A percentile compares a stretch with the other conserved stretches of the same genome.
phyloP scores from a whole-genome alignment of 108 stramenopile species.

The Pseudonitzschia pungens region DNA sequence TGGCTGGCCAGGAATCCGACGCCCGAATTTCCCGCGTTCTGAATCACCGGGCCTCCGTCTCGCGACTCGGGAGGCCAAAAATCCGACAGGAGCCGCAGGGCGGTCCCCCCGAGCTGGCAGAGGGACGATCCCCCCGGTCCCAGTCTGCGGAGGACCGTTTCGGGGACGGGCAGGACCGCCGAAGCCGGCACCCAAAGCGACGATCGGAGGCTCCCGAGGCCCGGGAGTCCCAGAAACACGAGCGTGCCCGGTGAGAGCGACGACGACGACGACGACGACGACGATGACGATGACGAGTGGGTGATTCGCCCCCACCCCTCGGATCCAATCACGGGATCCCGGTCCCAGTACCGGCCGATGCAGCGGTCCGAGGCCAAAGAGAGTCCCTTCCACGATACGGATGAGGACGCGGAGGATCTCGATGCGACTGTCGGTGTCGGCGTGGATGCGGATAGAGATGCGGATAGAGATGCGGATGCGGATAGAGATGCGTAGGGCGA shows the following conservation, averaged over 20 bases:
- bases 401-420: no score
- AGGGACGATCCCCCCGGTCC: conserved; percentile 34
- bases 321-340: conserved; percentile 39
- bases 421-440: no score
- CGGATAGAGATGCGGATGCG: no score
- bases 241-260: conserved; percentile 27
- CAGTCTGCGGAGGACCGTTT: no score
- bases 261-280: no score
- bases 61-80: conserved; percentile 18
- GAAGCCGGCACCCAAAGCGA: conserved; percentile 30
- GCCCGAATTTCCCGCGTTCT: conserved; percentile 60
- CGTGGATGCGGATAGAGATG: no score
- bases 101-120: conserved; percentile 53
- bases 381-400: not conserved
- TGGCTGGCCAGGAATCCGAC: conserved; percentile 54
- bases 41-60: conserved; percentile 32
- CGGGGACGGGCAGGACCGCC: conserved; percentile 20
- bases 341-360: conserved; percentile 21
- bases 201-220: conserved; percentile 48
- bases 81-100: conserved; percentile 39
- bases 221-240: conserved; percentile 38
- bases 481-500: no score
- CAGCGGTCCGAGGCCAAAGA: not conserved
- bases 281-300: not conserved
- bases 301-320: conserved; percentile 48